These are phyloP conservation scores for Geranium incanum DNA, from an alignment of 441 rosid species.

Conservation along the genomic window DNA sequence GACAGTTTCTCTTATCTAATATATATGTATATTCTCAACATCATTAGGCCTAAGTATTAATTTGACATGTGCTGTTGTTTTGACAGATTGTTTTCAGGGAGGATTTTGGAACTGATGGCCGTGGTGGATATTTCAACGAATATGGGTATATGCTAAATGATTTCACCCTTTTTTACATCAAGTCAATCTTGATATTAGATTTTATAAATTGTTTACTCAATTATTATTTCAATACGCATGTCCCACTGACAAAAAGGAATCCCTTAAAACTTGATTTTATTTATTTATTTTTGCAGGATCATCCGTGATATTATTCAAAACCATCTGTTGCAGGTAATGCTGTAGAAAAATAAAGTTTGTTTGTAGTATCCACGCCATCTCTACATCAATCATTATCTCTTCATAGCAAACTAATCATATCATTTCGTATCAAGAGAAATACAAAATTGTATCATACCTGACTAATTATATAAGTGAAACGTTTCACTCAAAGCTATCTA, in stretches of 20 bases:
- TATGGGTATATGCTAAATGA: constrained; percentile 44
- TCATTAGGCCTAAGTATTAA: constrained; percentile 5
- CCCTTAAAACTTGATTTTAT: background rate
- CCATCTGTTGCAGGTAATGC: constrained; percentile 79
- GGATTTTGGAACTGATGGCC: constrained; percentile 96
- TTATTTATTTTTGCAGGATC: constrained; percentile 48
- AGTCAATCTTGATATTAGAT: constrained; percentile 10
- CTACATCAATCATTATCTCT: background rate
- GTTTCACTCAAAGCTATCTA: no score
- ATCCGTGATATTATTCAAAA: constrained; percentile 97
- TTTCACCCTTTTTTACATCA: background rate
- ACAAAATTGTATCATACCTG: no score
- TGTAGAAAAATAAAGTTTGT: constrained; percentile 8
- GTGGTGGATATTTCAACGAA: constrained; percentile 98
- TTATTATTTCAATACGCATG: constrained; percentile 4
- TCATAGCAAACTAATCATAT: background rate
- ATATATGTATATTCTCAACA: constrained; percentile 6
- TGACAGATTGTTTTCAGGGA: constrained; percentile 89
- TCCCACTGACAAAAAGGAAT: background rate
- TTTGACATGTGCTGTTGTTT: constrained; percentile 15
- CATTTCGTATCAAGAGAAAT: background rate
- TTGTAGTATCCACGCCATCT: constrained; percentile 4
- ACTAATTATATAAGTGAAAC: no score
- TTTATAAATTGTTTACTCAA: background rate
- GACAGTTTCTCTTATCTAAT: background rate